These are phyloP conservation scores for Thelonectria discophora DNA, from an alignment of 2,329 filamentous ascomycete species.

Conservation along the genomic window DNA sequence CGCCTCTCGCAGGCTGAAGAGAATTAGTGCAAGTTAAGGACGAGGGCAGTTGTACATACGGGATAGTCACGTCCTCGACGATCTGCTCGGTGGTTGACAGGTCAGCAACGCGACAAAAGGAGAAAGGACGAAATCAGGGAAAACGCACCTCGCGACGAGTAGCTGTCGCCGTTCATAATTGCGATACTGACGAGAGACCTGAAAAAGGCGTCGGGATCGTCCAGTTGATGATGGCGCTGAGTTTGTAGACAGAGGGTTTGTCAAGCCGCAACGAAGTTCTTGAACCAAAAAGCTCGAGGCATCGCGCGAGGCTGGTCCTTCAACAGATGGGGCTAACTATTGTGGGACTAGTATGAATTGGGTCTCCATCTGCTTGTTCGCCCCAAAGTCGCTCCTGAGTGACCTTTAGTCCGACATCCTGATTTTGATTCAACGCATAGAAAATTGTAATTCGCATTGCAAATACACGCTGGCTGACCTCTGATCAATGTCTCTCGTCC, in stretches of 20 bases:
- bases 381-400: too few relatives aligned
- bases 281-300: constrained; percentile 39
- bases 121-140: constrained; percentile 13
- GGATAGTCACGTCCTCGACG: constrained; percentile 66
- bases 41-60: constrained; percentile 48
- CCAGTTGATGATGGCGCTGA: constrained; percentile 35
- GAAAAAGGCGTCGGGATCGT: constrained; percentile 22
- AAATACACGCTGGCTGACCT: not conserved
- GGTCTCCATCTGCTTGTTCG: constrained; percentile 3
- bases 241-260: constrained; percentile 37
- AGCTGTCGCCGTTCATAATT: constrained; percentile 86
- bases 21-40: constrained; percentile 30
- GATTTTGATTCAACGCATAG: not conserved
- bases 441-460: not conserved
- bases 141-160: constrained; percentile 76
- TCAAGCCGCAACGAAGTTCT: constrained; percentile 44
- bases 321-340: constrained; percentile 42
- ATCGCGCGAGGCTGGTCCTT: constrained; percentile 57
- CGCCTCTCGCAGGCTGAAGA: constrained; percentile 41
- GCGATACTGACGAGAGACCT: constrained; percentile 32
- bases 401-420: not conserved
- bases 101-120: constrained; percentile 46
- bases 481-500: constrained; percentile 51
- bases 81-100: constrained; percentile 50
- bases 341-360: constrained; percentile 38